Percentiles rank a stretch among this genome's conserved stretches.
phyloP scores from a whole-genome alignment of 805 yeast species.

The Yamadazyma ubonensis region DNA sequence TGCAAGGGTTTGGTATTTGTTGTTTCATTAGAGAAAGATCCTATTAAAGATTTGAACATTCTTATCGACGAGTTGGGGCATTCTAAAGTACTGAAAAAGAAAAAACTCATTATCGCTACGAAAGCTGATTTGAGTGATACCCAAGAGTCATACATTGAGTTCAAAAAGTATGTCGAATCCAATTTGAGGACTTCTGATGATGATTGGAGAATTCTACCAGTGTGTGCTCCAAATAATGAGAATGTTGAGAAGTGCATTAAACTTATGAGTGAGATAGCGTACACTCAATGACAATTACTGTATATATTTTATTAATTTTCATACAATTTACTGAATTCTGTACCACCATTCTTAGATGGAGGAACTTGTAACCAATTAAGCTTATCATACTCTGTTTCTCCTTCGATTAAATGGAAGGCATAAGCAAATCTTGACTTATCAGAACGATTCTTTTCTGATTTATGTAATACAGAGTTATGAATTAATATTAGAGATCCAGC shows the following conservation, averaged over 20 bases:
- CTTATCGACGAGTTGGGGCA: constrained; percentile 72
- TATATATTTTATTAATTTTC: neutral
- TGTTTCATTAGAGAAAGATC: constrained; percentile 68
- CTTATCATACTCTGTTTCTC: constrained; percentile 56
- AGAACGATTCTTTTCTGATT: constrained; percentile 61
- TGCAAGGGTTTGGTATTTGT: constrained; percentile 89
- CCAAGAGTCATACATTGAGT: constrained; percentile 43
- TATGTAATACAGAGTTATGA: constrained; percentile 69
- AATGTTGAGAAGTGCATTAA: constrained; percentile 69
- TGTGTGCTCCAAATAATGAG: constrained; percentile 73
- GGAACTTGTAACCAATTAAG: constrained; percentile 81
- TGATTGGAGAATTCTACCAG: constrained; percentile 74
- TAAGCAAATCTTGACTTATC: constrained; percentile 65
- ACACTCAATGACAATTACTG: neutral
- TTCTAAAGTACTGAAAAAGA: constrained; percentile 57
- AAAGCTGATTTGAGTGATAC: constrained; percentile 78
- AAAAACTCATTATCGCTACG: constrained; percentile 80
- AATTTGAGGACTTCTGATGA: constrained; percentile 14
- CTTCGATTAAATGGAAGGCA: constrained; percentile 79
- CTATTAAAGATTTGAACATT: constrained; percentile 61
- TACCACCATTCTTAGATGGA: constrained; percentile 54
- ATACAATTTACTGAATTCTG: constrained; percentile 47
- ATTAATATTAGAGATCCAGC: constrained; percentile 73
- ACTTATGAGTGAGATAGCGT: constrained; percentile 66
- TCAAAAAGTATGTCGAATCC: constrained; percentile 45